These are phyloP conservation scores for Phytophthora pseudosyringae DNA, from an alignment of 352 stramenopile species.

Conservation along the genomic window DNA sequence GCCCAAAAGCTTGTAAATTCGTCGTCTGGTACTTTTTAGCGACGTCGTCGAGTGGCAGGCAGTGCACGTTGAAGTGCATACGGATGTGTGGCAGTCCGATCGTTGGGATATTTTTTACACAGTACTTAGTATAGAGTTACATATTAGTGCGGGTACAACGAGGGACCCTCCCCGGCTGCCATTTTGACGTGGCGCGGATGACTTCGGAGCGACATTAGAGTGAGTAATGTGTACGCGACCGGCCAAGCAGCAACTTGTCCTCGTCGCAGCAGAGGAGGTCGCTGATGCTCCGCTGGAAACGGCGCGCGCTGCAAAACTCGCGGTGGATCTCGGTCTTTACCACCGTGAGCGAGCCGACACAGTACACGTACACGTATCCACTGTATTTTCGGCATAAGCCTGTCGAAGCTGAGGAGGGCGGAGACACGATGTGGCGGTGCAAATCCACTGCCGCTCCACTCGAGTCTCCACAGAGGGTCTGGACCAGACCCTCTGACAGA, in stretches of 20 bases:
- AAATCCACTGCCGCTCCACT: conserved; percentile 10
- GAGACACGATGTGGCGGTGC: conserved; percentile 14
- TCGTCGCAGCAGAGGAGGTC: conserved; percentile 1
- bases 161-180: conserved; percentile 16
- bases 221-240: conserved; percentile 35
- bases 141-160: conserved; percentile 12
- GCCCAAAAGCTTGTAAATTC: conserved; percentile 20
- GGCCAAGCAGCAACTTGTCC: conserved; percentile 29
- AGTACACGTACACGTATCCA: too few relatives aligned
- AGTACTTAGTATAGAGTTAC: conserved; percentile 11
- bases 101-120: conserved; percentile 29
- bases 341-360: too few relatives aligned
- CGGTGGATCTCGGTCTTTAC: too few relatives aligned
- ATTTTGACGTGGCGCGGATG: conserved; percentile 27
- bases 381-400: not conserved
- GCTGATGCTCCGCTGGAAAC: conserved; percentile 21
- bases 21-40: conserved; percentile 26
- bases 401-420: conserved; percentile 15
- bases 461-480: too few relatives aligned
- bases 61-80: conserved; percentile 38
- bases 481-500: too few relatives aligned
- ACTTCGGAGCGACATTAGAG: conserved; percentile 19
- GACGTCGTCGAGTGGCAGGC: conserved; percentile 15
- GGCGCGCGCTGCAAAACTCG: conserved; percentile 9
- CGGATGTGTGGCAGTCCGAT: conserved; percentile 24